Evolutionary conservation across 2,329 filamentous ascomycete genomes (phyloP).

Genomic region (Fusarium poae): DNA sequence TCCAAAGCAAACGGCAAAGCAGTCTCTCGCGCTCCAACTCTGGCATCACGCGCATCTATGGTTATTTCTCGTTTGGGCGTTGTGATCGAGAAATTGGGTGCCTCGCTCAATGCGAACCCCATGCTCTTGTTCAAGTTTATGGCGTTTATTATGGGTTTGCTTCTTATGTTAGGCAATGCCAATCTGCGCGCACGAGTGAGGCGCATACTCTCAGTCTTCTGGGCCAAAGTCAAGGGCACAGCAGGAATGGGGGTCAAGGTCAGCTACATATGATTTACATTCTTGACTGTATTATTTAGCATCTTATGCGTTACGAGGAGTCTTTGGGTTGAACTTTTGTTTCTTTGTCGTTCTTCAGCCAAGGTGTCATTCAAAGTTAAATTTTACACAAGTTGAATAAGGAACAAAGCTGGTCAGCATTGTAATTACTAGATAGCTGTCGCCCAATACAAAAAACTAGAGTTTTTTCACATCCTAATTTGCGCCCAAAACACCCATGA

Average conservation of each 20-base stretch:
- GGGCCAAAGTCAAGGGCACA: conserved; percentile 85
- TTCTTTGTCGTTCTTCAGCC: conserved; percentile 23
- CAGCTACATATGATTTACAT: conserved; percentile 80
- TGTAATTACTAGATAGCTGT: conserved; percentile 32
- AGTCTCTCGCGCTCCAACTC: conserved; percentile 51
- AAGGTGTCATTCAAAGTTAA: conserved; percentile 30
- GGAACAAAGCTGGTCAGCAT: conserved; percentile 22
- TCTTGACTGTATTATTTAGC: conserved; percentile 45
- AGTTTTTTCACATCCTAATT: conserved; percentile 27
- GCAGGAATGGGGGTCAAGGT: conserved; percentile 98
- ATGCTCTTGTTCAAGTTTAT: conserved; percentile 72
- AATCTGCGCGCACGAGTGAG: conserved; percentile 81
- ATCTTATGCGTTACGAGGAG: conserved; percentile 50
- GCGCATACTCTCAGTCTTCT: conserved; percentile 75
- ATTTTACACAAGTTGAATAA: conserved; percentile 32
- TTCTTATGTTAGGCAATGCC: conserved; percentile 80
- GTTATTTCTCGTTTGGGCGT: conserved; percentile 66
- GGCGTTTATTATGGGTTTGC: conserved; percentile 82
- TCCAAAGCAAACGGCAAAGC: conserved; percentile 49
- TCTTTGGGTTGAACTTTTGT: conserved; percentile 40
- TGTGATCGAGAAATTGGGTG: conserved; percentile 65
- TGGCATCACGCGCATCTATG: conserved; percentile 64
- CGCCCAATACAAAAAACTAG: conserved; percentile 21
- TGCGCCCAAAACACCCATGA: conserved; percentile 45
- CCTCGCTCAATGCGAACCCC: conserved; percentile 68